Evolutionary conservation across 2,329 filamentous ascomycete species (phyloP).

Genomic region (Fusarium redolens): DNA sequence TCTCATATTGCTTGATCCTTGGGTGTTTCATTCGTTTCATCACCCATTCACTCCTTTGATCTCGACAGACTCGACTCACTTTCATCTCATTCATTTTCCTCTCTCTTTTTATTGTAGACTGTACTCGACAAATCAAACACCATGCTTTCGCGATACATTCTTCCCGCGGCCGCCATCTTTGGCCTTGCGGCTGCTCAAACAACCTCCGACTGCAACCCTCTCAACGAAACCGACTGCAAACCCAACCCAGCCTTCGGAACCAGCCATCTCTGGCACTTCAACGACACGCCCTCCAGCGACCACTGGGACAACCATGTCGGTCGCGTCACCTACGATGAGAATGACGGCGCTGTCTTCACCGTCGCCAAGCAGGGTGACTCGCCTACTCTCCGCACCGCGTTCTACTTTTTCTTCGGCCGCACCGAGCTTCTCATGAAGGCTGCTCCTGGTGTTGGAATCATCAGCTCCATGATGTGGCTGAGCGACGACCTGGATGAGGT

Average conservation of each 20-base stretch:
- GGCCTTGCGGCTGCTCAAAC: constrained; percentile 75
- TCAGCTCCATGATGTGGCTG: constrained; percentile 85
- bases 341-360: constrained; percentile 76
- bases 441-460: constrained; percentile 77
- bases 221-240: constrained; percentile 74
- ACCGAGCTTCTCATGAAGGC: constrained; percentile 84
- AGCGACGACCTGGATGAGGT: constrained; percentile 89
- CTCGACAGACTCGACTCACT: constrained; percentile 23
- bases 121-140: neutral
- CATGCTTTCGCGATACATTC: constrained; percentile 46
- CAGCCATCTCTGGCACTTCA: constrained; percentile 72
- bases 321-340: constrained; percentile 67
- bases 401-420: constrained; percentile 88
- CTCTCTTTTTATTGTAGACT: constrained; percentile 12
- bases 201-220: constrained; percentile 80
- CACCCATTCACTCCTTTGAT: constrained; percentile 38
- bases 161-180: constrained; percentile 53
- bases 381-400: constrained; percentile 81
- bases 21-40: constrained; percentile 34
- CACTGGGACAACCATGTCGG: constrained; percentile 76
- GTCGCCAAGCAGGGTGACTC: constrained; percentile 78
- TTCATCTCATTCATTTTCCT: constrained; percentile 1
- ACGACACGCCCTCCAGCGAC: constrained; percentile 66
- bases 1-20: constrained; percentile 18
- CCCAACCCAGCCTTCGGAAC: constrained; percentile 77